These are phyloP conservation scores for Ogataea trehalophila DNA, from an alignment of 805 yeast genomes.

Conservation along the genomic window DNA sequence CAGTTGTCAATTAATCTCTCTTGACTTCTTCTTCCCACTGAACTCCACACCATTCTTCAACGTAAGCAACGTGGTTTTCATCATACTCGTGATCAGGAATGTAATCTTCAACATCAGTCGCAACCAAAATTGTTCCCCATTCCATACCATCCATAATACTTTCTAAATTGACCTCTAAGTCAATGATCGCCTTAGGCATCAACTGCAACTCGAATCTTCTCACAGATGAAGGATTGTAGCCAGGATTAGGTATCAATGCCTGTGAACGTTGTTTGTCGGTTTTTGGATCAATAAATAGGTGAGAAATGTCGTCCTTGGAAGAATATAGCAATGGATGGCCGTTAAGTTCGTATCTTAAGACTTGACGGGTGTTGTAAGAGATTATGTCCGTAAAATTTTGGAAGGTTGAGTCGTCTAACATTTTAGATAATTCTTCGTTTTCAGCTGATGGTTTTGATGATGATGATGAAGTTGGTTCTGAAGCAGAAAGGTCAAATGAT, in stretches of 20 bases:
- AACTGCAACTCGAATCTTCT: slow-evolving; percentile 81
- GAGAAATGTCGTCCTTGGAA: slow-evolving; percentile 50
- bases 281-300: slow-evolving; percentile 30
- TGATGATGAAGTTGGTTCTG: slow-evolving; percentile 5
- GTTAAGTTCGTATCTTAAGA: slow-evolving; percentile 76
- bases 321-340: slow-evolving; percentile 76
- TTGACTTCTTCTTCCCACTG: slow-evolving; percentile 25
- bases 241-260: slow-evolving; percentile 50
- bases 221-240: slow-evolving; percentile 51
- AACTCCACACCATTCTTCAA: slow-evolving; percentile 26
- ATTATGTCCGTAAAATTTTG: slow-evolving; percentile 72
- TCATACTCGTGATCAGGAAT: slow-evolving; percentile 46
- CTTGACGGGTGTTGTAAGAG: slow-evolving; percentile 81
- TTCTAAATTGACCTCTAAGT: slow-evolving; percentile 53
- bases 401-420: slow-evolving; percentile 72
- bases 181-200: slow-evolving; percentile 90
- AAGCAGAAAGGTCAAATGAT: slow-evolving; percentile 1
- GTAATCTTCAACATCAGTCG: slow-evolving; percentile 63
- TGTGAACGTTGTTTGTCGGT: slow-evolving; percentile 21
- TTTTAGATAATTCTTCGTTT: slow-evolving; percentile 43
- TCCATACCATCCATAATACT: slow-evolving; percentile 73
- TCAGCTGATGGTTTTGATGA: slow-evolving; percentile 22
- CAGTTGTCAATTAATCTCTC: not conserved
- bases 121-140: slow-evolving; percentile 92
- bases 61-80: slow-evolving; percentile 56